phyloP scores from a whole-genome alignment of 1,284 basidiomycete genomes.

The Amylostereum chailletii region DNA sequence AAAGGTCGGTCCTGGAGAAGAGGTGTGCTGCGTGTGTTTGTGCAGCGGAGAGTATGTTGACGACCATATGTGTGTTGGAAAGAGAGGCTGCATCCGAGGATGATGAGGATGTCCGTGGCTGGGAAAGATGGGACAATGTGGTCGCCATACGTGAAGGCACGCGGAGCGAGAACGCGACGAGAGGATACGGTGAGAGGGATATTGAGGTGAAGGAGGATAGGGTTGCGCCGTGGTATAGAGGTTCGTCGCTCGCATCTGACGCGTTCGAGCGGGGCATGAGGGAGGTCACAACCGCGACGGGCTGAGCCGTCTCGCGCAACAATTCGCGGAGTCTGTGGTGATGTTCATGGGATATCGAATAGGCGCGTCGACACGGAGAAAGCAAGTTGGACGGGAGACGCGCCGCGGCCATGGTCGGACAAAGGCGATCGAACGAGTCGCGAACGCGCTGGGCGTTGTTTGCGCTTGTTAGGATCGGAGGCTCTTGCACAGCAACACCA shows the following conservation, averaged over 20 bases:
- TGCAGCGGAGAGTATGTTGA: constrained; percentile 59
- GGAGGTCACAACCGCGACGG: constrained; percentile 31
- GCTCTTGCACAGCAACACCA: constrained; percentile 13
- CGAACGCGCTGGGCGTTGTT: constrained; percentile 9
- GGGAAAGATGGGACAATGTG: constrained; percentile 33
- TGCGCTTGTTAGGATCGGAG: constrained; percentile 17
- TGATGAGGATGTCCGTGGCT: too few species aligned
- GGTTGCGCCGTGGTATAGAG: constrained; percentile 76
- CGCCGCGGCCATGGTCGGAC: background rate
- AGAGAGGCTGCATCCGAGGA: too few species aligned
- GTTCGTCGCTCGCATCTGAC: background rate
- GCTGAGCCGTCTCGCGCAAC: constrained; percentile 32
- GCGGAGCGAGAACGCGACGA: constrained; percentile 81
- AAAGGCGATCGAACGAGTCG: background rate
- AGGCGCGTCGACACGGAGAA: background rate
- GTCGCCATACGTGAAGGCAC: constrained; percentile 83
- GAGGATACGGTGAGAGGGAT: constrained; percentile 77
- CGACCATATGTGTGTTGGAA: constrained; percentile 40
- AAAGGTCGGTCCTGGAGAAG: constrained; percentile 58
- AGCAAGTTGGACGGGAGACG: background rate
- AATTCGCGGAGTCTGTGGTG: constrained; percentile 22
- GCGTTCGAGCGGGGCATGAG: constrained; percentile 20
- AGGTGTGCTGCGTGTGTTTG: constrained; percentile 46
- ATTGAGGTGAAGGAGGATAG: constrained; percentile 91
- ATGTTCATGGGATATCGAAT: constrained; percentile 5